These are phyloP conservation scores for Emmonsia crescens DNA, from an alignment of 2,329 filamentous ascomycete genomes.

Conservation along the genomic window DNA sequence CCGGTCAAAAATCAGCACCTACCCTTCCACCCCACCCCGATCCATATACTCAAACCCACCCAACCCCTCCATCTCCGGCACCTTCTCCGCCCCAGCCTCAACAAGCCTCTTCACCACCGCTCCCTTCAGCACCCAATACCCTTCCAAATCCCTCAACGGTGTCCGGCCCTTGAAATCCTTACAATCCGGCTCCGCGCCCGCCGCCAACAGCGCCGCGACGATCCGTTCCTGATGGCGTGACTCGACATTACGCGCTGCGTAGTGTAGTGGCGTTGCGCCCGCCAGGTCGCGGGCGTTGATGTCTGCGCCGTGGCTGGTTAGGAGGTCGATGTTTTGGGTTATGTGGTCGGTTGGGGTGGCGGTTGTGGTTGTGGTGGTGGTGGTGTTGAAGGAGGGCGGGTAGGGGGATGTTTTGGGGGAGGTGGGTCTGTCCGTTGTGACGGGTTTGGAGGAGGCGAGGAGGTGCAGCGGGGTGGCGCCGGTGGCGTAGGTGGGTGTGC, in stretches of 20 bases:
- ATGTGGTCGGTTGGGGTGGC: not conserved
- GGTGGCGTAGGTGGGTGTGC: not conserved
- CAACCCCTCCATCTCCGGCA: not conserved
- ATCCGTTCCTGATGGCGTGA: not conserved
- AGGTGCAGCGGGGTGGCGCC: not conserved
- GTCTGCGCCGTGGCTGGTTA: not conserved
- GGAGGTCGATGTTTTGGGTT: not conserved
- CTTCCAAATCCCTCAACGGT: not conserved
- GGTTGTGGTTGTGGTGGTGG: not conserved
- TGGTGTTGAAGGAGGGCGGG: not conserved
- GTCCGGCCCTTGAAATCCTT: not conserved
- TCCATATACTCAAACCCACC: conserved; percentile 2
- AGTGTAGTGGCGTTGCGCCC: not conserved
- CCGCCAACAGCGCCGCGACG: not conserved
- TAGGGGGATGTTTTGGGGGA: not conserved
- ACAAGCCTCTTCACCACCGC: conserved; percentile 2
- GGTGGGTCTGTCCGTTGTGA: not conserved
- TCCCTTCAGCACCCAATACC: not conserved
- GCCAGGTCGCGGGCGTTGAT: not conserved
- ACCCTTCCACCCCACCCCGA: not conserved
- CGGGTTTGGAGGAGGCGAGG: not conserved
- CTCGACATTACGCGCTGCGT: not conserved
- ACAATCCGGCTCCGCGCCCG: not conserved
- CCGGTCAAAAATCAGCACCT: too few species aligned
- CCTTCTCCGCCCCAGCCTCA: not conserved